phyloP scores from a whole-genome alignment of 352 stramenopile species.

The Phytophthora tentaculata region DNA sequence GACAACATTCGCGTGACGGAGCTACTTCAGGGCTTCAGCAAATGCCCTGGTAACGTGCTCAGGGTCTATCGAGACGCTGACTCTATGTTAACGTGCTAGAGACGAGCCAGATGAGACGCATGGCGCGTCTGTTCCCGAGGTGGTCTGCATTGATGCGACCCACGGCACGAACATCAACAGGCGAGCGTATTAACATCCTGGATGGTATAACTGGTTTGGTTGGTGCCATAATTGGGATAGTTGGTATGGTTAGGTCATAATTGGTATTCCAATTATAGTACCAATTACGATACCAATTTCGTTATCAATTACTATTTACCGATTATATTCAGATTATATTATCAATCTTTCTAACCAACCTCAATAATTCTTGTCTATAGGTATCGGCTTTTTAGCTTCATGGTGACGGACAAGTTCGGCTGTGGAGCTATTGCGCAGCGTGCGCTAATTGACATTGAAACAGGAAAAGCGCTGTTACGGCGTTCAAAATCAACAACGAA shows the following conservation, averaged over 20 bases:
- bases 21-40: too few species aligned
- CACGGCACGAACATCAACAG: conserved; percentile 21
- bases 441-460: conserved; percentile 18
- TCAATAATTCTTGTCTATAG: neutral
- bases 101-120: conserved; percentile 9
- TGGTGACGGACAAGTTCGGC: conserved; percentile 13
- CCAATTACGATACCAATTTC: neutral
- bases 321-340: neutral
- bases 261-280: neutral
- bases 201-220: conserved; percentile 1
- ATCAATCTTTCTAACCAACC: neutral
- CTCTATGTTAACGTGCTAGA: neutral
- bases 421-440: conserved; percentile 13
- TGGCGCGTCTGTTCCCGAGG: conserved; percentile 8
- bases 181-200: neutral
- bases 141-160: conserved; percentile 10
- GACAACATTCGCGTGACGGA: too few species aligned
- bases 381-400: conserved; percentile 15
- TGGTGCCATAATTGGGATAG: neutral
- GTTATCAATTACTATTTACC: too few species aligned
- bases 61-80: neutral
- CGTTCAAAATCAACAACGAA: conserved; percentile 16
- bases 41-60: too few species aligned
- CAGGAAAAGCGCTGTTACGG: conserved; percentile 1
- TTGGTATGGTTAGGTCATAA: neutral